Conservation (phyloP, 176 grass and related monocot genomes). For the Olyra latifolia region DNA sequence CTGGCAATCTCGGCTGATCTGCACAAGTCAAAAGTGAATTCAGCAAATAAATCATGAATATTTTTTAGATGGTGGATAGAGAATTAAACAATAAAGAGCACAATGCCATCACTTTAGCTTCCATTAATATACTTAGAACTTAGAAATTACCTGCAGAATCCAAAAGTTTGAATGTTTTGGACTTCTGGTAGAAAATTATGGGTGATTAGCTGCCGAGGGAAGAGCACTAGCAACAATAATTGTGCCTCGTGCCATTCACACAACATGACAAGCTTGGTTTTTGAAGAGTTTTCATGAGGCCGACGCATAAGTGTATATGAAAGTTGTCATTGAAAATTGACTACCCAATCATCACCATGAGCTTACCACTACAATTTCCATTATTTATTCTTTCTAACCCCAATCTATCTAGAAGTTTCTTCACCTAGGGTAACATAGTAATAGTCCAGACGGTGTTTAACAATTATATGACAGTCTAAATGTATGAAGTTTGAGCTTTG, state of each 20-base stretch:
- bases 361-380: background rate
- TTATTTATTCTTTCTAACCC: background rate
- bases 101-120: background rate
- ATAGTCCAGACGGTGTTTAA: background rate
- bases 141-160: background rate
- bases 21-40: conserved; percentile 37
- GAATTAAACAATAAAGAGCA: background rate
- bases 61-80: background rate
- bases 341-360: background rate
- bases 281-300: background rate
- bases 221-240: background rate
- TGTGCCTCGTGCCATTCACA: background rate
- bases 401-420: background rate
- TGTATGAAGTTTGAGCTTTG: background rate
- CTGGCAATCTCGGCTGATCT: conserved; percentile 99
- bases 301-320: background rate
- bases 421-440: background rate
- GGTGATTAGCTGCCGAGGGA: background rate
- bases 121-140: background rate
- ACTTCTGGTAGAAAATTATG: background rate
- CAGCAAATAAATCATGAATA: background rate
- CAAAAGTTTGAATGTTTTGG: background rate
- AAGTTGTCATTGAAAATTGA: background rate
- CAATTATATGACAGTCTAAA: background rate
- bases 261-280: background rate